Conservation (phyloP, 441 rosid genomes). For the Erysimum cheiri region DNA sequence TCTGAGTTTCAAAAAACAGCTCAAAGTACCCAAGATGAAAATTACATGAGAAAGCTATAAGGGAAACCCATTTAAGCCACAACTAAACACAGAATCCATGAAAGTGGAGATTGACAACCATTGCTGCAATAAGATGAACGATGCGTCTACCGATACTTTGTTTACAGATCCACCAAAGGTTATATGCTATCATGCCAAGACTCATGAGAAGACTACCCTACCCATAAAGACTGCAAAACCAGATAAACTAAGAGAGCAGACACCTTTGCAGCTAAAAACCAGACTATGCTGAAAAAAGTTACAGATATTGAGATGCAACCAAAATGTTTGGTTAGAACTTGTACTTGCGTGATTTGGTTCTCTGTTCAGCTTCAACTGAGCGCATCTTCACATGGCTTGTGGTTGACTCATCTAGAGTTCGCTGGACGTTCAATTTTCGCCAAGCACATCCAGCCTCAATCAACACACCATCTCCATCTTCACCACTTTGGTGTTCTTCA, state of each 20-base stretch:
- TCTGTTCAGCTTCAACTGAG: slow-evolving; percentile 96
- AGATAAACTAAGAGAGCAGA: slow-evolving; percentile 32
- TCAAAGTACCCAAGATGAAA: slow-evolving; percentile 12
- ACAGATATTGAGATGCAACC: slow-evolving; percentile 31
- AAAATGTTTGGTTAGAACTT: slow-evolving; percentile 40
- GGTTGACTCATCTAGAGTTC: slow-evolving; percentile 91
- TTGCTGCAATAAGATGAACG: slow-evolving; percentile 29
- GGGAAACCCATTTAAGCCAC: slow-evolving; percentile 22
- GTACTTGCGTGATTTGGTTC: slow-evolving; percentile 87
- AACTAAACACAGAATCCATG: slow-evolving; percentile 22
- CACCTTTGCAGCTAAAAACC: slow-evolving; percentile 33
- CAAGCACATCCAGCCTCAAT: slow-evolving; percentile 97
- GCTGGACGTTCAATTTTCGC: slow-evolving; percentile 92
- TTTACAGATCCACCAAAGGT: slow-evolving; percentile 27
- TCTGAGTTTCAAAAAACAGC: slow-evolving; percentile 22
- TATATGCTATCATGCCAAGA: slow-evolving; percentile 27
- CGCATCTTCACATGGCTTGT: slow-evolving; percentile 92
- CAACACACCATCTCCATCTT: slow-evolving; percentile 86
- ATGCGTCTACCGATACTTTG: slow-evolving; percentile 27
- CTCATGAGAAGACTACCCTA: slow-evolving; percentile 34
- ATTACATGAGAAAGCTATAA: slow-evolving; percentile 16
- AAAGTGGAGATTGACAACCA: slow-evolving; percentile 33
- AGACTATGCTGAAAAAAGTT: slow-evolving; percentile 12
- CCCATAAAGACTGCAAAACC: slow-evolving; percentile 24
- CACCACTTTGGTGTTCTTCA: slow-evolving; percentile 81